Evolutionary conservation across 2,329 filamentous ascomycete genomes (phyloP), one percentile per base, ranked within the genome.

Genomic region (Trichoderma koningii): DNA sequence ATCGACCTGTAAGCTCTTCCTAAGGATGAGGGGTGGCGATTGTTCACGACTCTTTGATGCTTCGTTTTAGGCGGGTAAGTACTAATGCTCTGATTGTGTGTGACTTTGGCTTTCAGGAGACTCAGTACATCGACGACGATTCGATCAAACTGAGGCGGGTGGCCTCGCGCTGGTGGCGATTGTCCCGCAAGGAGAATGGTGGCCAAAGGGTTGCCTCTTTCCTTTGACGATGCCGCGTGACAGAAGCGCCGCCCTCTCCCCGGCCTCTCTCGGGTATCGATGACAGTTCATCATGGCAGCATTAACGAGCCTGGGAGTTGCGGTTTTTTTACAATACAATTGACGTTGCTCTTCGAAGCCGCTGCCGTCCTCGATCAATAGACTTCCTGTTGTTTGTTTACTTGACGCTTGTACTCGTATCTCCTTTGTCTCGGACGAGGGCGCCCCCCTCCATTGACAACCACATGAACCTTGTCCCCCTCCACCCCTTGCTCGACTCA

Each of bases 331-430:
- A 5, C 7, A 7, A 7, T 38, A 9, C 7, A 38, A 9, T 14
- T 4, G 10, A 38, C 12, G 34, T 14, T 38, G 7, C 34, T 38
- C 12, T 7, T 30, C 3, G 2, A 10, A 14, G 10, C 9, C 30
- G 7, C 10, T 10, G 30, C 30, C 9, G 10, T 2, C 34, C 34
- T 38, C 12, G 26, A 17, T 14, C 30, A 17, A 34, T 5, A 7
- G 2, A 28, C 0, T 38, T n/a, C 23, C 30, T 34, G 21, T 23
- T 57, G 55, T 57, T 57, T 57, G 55, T 57, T 57, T 57, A 38
- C 34, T 14, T 38, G 12, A 5, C 5, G 12, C 4, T 34, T 10
- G 30, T 34, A 10, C 47, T n/a, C n/a, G n/a, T n/a, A n/a, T n/a
- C n/a, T n/a, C n/a, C 34, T 57, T 47, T 57, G 55, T 47, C 47